These are phyloP conservation scores for Pugionium dolabratum DNA, from an alignment of 345 rosid genomes.

Conservation along the genomic window DNA sequence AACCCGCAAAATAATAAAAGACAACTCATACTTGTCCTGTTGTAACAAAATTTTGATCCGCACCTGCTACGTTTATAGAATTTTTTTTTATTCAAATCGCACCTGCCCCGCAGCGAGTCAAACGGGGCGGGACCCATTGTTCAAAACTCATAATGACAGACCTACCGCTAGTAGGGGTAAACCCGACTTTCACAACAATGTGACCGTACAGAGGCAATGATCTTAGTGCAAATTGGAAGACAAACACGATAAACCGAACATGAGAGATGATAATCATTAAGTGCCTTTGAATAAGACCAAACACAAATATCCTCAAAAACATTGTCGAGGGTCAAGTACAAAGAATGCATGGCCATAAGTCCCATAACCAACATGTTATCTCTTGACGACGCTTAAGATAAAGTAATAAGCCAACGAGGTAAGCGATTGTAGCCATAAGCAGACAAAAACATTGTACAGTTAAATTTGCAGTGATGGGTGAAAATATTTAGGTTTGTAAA, in stretches of 20 bases:
- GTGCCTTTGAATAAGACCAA: conserved; percentile 31
- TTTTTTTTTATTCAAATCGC: too few relatives aligned
- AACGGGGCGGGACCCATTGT: too few relatives aligned
- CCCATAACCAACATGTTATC: conserved; percentile 15
- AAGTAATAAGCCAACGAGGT: conserved; percentile 27
- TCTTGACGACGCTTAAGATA: conserved; percentile 30
- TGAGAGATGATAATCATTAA: conserved; percentile 23
- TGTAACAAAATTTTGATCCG: too few relatives aligned
- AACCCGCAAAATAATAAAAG: too few relatives aligned
- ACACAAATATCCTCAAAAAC: conserved; percentile 22
- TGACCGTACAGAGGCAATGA: conserved; percentile 23
- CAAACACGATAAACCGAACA: conserved; percentile 25
- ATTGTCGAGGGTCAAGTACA: conserved; percentile 18
- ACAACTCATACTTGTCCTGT: too few relatives aligned
- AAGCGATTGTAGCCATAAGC: conserved; percentile 27
- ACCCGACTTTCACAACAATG: conserved; percentile 10
- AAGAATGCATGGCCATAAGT: conserved; percentile 11
- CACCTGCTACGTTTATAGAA: too few relatives aligned
- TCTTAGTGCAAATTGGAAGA: conserved; percentile 22
- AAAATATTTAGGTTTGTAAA: conserved; percentile 10
- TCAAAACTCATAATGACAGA: too few relatives aligned
- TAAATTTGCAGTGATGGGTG: conserved; percentile 4
- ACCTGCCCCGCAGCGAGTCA: too few relatives aligned
- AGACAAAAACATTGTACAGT: conserved; percentile 18
- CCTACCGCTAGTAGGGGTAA: too few relatives aligned